Evolutionary conservation across 2,329 filamentous ascomycete species (phyloP).

Genomic region (Gaeumannomyces tritici): DNA sequence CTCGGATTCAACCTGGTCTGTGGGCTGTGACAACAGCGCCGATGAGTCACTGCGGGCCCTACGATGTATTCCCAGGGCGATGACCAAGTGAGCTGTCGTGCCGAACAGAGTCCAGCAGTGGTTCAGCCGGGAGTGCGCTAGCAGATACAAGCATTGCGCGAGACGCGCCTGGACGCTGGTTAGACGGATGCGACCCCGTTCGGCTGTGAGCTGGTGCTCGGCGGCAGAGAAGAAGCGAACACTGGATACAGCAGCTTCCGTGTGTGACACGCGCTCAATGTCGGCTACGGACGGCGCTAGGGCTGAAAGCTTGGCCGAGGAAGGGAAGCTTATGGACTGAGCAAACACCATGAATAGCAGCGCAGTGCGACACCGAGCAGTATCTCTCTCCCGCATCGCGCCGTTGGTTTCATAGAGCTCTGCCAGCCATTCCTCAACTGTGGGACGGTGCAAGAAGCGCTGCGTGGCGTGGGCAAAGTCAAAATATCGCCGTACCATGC

Average conservation of each 20-base stretch:
- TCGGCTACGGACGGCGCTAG: not conserved
- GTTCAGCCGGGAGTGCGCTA: slow-evolving; percentile 34
- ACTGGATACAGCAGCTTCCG: slow-evolving; percentile 8
- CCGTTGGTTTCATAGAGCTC: slow-evolving; percentile 34
- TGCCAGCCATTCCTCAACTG: slow-evolving; percentile 29
- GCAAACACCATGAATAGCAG: slow-evolving; percentile 34
- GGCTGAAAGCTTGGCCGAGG: not conserved
- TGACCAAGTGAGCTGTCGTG: slow-evolving; percentile 26
- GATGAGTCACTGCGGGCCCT: slow-evolving; percentile 15
- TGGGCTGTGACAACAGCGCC: not conserved
- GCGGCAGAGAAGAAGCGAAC: slow-evolving; percentile 22
- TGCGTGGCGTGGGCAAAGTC: slow-evolving; percentile 31
- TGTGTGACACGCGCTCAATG: not conserved
- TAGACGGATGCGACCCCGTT: slow-evolving; percentile 26
- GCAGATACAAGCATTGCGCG: slow-evolving; percentile 31
- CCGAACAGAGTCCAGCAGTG: slow-evolving; percentile 37
- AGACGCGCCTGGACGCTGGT: slow-evolving; percentile 31
- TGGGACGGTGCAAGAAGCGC: slow-evolving; percentile 32
- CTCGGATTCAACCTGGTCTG: slow-evolving; percentile 23
- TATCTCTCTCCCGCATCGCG: slow-evolving; percentile 25
- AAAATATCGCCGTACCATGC: slow-evolving; percentile 27
- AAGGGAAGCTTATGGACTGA: slow-evolving; percentile 19
- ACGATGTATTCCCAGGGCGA: slow-evolving; percentile 29
- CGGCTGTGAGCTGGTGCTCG: slow-evolving; percentile 26
- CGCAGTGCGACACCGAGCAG: slow-evolving; percentile 26